Percentiles rank a stretch among this genome's conserved stretches.
Evolutionary conservation across 139 green algal species (phyloP).

Genomic region (Closterium sp.): DNA sequence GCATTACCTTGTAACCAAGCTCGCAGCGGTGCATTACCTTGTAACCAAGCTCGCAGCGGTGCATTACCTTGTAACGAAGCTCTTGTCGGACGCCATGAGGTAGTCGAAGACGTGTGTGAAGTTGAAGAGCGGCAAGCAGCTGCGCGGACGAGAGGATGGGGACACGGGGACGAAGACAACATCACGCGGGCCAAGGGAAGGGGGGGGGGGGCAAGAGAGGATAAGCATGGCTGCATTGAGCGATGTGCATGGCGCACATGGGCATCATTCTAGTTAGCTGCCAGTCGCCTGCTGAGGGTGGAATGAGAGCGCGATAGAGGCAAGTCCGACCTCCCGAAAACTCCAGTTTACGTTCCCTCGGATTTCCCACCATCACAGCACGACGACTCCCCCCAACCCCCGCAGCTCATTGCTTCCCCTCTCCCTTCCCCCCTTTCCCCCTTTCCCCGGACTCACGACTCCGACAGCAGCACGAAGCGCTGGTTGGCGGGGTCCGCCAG

Average conservation of each 20-base stretch:
- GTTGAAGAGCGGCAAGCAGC: slow-evolving; percentile 36
- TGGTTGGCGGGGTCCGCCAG: slow-evolving; percentile 35
- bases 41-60: not conserved
- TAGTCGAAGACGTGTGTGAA: slow-evolving; percentile 46
- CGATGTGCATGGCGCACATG: not conserved
- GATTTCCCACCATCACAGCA: no score
- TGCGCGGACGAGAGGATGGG: not conserved
- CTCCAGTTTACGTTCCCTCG: no score
- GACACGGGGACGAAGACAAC: not conserved
- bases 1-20: no score
- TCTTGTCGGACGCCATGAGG: slow-evolving; percentile 28
- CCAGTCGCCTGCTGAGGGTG: not conserved
- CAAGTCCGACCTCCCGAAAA: not conserved
- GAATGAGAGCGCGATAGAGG: not conserved
- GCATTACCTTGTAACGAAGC: slow-evolving; percentile 26
- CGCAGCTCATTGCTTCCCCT: no score
- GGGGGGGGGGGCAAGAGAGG: not conserved
- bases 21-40: no score
- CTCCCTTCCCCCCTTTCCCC: not conserved
- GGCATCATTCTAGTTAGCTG: no score
- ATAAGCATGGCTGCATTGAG: not conserved
- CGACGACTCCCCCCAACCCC: not conserved
- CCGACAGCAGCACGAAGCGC: slow-evolving; percentile 41
- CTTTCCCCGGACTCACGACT: slow-evolving; percentile 5
- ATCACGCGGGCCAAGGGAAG: not conserved